These are phyloP conservation scores for Aurinia saxatilis DNA, from an alignment of 345 rosid species.

Conservation along the genomic window DNA sequence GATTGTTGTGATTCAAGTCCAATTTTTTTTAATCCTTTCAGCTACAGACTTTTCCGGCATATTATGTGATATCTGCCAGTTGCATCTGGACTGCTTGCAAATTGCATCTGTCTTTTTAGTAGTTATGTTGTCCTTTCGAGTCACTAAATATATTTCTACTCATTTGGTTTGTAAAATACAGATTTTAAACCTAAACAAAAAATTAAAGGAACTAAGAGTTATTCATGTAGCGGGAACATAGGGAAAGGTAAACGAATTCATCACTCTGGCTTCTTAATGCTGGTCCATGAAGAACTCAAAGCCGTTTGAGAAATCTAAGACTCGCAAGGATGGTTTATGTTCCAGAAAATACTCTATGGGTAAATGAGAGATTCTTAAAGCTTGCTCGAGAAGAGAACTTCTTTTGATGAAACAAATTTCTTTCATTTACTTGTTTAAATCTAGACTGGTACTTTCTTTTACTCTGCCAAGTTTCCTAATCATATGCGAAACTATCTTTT, in stretches of 20 bases:
- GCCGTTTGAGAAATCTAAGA: slow-evolving; percentile 23
- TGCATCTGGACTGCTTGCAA: too few relatives aligned
- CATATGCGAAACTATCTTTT: neutral
- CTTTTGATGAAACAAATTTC: slow-evolving; percentile 43
- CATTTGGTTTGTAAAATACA: slow-evolving; percentile 24
- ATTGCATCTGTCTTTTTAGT: neutral
- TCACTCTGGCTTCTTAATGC: neutral
- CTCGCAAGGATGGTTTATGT: slow-evolving; percentile 25
- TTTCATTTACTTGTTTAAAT: slow-evolving; percentile 37
- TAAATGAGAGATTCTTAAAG: slow-evolving; percentile 40
- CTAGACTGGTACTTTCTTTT: slow-evolving; percentile 16
- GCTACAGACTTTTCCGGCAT: too few relatives aligned
- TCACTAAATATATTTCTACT: neutral
- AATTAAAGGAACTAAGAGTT: slow-evolving; percentile 45
- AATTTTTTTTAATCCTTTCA: too few relatives aligned
- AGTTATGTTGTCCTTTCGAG: neutral
- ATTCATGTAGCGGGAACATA: slow-evolving; percentile 94
- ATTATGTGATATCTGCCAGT: too few relatives aligned
- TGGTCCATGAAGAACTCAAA: slow-evolving; percentile 29
- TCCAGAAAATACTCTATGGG: slow-evolving; percentile 29
- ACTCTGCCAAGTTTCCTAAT: neutral
- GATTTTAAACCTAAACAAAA: slow-evolving; percentile 71
- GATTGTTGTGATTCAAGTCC: too few relatives aligned
- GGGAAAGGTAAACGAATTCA: slow-evolving; percentile 57
- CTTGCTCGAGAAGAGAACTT: slow-evolving; percentile 44